Evolutionary conservation across 2,329 filamentous ascomycete genomes (phyloP), one percentile per base, ranked within the genome.

Genomic region (Colletotrichum acutatum): DNA sequence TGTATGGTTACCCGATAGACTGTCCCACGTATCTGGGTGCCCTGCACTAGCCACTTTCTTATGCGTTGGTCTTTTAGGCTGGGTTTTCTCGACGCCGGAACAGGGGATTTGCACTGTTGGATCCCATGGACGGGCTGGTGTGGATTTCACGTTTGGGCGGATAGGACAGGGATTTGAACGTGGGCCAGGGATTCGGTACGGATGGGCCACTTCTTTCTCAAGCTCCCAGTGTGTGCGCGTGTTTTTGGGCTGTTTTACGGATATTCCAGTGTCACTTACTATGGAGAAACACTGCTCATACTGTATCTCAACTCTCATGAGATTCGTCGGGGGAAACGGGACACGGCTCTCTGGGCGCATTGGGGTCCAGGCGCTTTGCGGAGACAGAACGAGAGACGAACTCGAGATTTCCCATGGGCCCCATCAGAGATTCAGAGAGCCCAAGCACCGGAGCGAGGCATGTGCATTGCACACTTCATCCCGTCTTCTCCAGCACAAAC

Each of bases 301-400:
- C 42, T 49, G 42, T 49, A 49, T 11, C 42, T 49, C 42, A 49
- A 49, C 42, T n/a, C 42, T 60, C 19, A 16, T 5, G 6, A 42
- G 16, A 24, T 49, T 63, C n/a, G 34, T 9, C 53, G 26, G 34
- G n/a, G 53, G 52, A 5, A 0, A 64, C 26, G 32, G 42, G 22
- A 34, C n/a, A 30, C 12, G 28, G 12, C 37, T 42, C 64, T 56
- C 56, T 68, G 68, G 30, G 64, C 68, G 60, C 64, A 22, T 11
- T n/a, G 37, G 26, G 66, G 66, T 22, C 66, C 54, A 70, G 59
- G 60, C 54, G 56, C 42, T 24, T 16, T 26, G 52, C 64, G 65
- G 24, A 57, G 37, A 42, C 46, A 24, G 49, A 46, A 70, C 54
- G 59, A 54, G 46, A 72, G 54, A 69, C 22, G 66, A 60, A 59